Conservation (phyloP, 2,329 filamentous ascomycete species). For the Neurospora sp. region DNA sequence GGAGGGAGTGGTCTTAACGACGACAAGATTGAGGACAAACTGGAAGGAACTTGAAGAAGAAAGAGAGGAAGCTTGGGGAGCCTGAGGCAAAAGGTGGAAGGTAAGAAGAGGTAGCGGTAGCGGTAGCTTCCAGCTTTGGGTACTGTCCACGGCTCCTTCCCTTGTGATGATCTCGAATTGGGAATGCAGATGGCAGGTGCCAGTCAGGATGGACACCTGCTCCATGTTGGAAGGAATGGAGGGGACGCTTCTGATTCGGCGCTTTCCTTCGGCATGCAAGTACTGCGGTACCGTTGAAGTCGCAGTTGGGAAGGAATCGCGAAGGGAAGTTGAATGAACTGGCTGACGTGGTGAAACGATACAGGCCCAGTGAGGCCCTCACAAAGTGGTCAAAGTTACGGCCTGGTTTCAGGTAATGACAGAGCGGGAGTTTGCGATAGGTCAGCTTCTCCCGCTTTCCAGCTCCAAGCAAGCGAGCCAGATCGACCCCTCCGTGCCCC, state of each 20-base stretch:
- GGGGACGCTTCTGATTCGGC: not conserved
- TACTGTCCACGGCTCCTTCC: not conserved
- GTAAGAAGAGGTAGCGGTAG: not conserved
- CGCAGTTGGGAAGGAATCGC: not conserved
- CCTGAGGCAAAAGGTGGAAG: not conserved
- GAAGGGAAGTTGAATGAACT: not conserved
- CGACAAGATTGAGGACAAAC: not conserved
- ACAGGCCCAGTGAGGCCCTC: not conserved
- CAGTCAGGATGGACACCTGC: not conserved
- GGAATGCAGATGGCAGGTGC: not conserved
- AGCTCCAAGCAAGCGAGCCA: not conserved
- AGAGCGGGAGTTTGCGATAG: not conserved
- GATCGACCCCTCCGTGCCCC: not conserved
- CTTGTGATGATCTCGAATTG: not conserved
- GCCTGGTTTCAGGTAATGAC: not conserved
- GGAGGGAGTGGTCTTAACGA: not conserved
- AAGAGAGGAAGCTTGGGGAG: not conserved
- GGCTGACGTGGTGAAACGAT: not conserved
- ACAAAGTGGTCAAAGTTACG: not conserved
- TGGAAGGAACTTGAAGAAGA: not conserved
- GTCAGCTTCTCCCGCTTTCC: not conserved
- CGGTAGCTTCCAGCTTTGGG: not conserved
- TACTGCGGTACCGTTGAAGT: not conserved
- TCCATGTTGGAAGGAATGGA: not conserved
- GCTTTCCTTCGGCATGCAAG: not conserved